Conservation (phyloP, 805 yeast species). For the Monosporozyma unispora region DNA sequence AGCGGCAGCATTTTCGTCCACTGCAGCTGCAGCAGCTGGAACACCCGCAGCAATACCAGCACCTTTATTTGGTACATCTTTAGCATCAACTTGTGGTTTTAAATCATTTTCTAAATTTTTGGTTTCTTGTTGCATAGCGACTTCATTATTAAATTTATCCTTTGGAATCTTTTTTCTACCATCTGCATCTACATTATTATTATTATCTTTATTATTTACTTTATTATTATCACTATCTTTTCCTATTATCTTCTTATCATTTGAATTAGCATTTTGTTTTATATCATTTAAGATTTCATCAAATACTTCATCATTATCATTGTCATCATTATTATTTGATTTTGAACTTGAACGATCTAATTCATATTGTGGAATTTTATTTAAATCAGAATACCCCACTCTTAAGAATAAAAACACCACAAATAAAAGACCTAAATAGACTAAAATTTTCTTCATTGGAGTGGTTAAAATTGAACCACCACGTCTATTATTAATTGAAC, state of each 20-base stretch:
- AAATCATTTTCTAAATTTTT: conserved; percentile 21
- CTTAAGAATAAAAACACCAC: conserved; percentile 28
- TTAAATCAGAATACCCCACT: conserved; percentile 11
- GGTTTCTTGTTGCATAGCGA: conserved; percentile 25
- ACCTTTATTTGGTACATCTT: conserved; percentile 5
- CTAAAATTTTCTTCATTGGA: conserved; percentile 38
- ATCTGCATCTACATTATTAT: background rate
- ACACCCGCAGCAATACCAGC: background rate
- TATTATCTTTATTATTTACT: conserved; percentile 2
- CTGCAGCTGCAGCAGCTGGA: background rate
- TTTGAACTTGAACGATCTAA: conserved; percentile 9
- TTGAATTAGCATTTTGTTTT: conserved; percentile 1
- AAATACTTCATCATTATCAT: background rate
- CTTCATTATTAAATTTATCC: conserved; percentile 24
- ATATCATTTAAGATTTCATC: conserved; percentile 1
- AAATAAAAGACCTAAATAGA: conserved; percentile 31
- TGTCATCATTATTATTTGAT: background rate
- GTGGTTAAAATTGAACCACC: conserved; percentile 33
- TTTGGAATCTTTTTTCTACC: conserved; percentile 11
- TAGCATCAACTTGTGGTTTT: conserved; percentile 10
- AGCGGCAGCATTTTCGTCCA: background rate
- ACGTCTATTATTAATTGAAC: conserved; percentile 8
- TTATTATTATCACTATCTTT: conserved; percentile 8
- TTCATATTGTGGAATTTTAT: conserved; percentile 19
- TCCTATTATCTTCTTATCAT: conserved; percentile 4